phyloP scores from a whole-genome alignment of 2,329 filamentous ascomycete genomes.

The Monosporascus sp. region DNA sequence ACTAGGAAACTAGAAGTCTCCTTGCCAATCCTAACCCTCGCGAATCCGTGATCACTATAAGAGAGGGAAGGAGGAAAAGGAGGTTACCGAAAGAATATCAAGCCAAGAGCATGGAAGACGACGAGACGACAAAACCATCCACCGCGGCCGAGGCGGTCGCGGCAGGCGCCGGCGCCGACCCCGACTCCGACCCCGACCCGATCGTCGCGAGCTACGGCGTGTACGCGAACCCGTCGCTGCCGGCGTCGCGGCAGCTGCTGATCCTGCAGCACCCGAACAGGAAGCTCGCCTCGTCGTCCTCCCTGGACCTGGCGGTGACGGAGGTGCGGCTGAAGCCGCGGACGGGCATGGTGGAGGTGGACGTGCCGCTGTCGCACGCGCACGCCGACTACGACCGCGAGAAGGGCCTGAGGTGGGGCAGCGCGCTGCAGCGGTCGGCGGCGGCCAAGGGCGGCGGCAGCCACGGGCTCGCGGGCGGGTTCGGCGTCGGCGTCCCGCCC shows the following conservation, averaged over 20 bases:
- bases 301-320: conserved; percentile 59
- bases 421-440: conserved; percentile 60
- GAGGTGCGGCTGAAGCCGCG: conserved; percentile 77
- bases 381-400: conserved; percentile 71
- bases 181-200: conserved; percentile 53
- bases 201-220: conserved; percentile 75
- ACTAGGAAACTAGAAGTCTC: too few relatives aligned
- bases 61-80: too few relatives aligned
- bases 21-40: too few relatives aligned
- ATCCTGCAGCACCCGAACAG: conserved; percentile 88
- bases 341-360: conserved; percentile 83
- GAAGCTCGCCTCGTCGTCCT: conserved; percentile 40
- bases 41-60: too few relatives aligned
- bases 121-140: not conserved
- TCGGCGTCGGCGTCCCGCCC: conserved; percentile 53
- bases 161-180: not conserved
- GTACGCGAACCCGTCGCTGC: conserved; percentile 72
- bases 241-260: conserved; percentile 60
- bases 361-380: conserved; percentile 73
- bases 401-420: conserved; percentile 79
- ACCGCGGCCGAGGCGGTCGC: not conserved
- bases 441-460: conserved; percentile 58
- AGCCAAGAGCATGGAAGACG: not conserved
- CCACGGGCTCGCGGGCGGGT: conserved; percentile 67
- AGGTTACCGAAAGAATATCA: too few relatives aligned